A percentile compares a stretch with the other conserved stretches of the same genome.
phyloP scores from a whole-genome alignment of 169 alveolate genomes.

The Plasmodium gonderi region DNA sequence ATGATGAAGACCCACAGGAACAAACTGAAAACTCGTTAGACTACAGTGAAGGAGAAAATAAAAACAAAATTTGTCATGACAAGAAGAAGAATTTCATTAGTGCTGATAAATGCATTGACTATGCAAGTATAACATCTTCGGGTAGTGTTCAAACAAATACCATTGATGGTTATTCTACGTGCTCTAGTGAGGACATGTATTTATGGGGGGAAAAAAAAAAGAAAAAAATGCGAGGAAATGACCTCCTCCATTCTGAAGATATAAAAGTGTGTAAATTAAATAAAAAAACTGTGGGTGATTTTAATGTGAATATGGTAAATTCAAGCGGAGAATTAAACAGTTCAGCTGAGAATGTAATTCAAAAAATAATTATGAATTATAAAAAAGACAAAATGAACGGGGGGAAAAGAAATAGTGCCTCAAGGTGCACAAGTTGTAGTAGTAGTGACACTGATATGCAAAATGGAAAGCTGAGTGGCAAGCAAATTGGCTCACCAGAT shows the following conservation, averaged over 20 bases:
- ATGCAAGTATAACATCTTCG: background rate
- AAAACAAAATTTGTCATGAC: background rate
- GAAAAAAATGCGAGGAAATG: background rate
- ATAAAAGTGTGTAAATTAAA: background rate
- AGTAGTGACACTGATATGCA: background rate
- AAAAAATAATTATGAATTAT: slow-evolving; percentile 49
- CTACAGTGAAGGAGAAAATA: background rate
- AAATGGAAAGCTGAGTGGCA: too few species aligned
- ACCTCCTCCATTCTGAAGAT: background rate
- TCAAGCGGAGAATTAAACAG: slow-evolving; percentile 6
- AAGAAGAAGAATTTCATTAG: background rate
- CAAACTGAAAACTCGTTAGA: background rate
- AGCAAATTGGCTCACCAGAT: background rate
- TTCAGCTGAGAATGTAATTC: slow-evolving; percentile 27
- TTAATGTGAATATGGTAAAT: slow-evolving; percentile 19
- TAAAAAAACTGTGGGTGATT: background rate
- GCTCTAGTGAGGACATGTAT: slow-evolving; percentile 39
- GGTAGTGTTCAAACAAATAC: background rate
- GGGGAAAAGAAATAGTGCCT: too few species aligned
- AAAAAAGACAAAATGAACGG: background rate
- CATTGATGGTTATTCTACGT: slow-evolving; percentile 18
- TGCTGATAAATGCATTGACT: background rate
- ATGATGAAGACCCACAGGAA: background rate
- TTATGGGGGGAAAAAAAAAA: slow-evolving; percentile 24
- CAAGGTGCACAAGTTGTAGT: background rate